Evolutionary conservation across 2,329 filamentous ascomycete genomes (phyloP).

Genomic region (Xenoacremonium recifei): DNA sequence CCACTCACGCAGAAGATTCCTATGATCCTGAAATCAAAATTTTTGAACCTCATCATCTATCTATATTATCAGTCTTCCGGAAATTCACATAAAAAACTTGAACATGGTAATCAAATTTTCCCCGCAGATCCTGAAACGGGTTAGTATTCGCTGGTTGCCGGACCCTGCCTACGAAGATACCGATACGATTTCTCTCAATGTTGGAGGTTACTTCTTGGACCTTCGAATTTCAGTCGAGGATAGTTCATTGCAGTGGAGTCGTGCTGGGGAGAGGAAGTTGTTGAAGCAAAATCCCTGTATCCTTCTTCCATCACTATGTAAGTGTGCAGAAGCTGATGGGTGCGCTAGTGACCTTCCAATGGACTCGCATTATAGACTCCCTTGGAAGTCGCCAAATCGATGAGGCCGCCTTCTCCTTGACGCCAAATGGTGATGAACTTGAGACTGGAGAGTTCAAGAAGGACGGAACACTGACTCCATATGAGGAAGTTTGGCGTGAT

Average conservation of each 20-base stretch:
- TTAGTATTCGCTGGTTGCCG: slow-evolving; percentile 24
- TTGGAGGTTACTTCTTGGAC: slow-evolving; percentile 23
- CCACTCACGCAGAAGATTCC: no score
- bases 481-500: slow-evolving; percentile 23
- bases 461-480: slow-evolving; percentile 11
- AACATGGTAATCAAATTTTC: no score
- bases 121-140: slow-evolving; percentile 18
- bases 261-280: slow-evolving; percentile 16
- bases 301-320: no score
- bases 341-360: slow-evolving; percentile 20
- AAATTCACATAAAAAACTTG: not conserved
- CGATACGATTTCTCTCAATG: slow-evolving; percentile 22
- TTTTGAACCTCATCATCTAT: no score
- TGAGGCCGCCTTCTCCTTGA: slow-evolving; percentile 18
- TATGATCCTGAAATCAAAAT: no score
- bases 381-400: slow-evolving; percentile 14
- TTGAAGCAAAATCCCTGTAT: slow-evolving; percentile 17
- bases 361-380: slow-evolving; percentile 25
- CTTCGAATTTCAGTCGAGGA: slow-evolving; percentile 9
- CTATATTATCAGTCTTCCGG: no score
- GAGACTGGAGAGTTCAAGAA: slow-evolving; percentile 16
- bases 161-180: slow-evolving; percentile 20
- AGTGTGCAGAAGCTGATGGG: no score
- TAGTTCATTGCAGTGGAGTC: slow-evolving; percentile 19
- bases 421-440: slow-evolving; percentile 21